Evolutionary conservation across 2,329 filamentous ascomycete species (phyloP), one percentile per base, ranked within the genome.

Genomic region (Nemania sp.): DNA sequence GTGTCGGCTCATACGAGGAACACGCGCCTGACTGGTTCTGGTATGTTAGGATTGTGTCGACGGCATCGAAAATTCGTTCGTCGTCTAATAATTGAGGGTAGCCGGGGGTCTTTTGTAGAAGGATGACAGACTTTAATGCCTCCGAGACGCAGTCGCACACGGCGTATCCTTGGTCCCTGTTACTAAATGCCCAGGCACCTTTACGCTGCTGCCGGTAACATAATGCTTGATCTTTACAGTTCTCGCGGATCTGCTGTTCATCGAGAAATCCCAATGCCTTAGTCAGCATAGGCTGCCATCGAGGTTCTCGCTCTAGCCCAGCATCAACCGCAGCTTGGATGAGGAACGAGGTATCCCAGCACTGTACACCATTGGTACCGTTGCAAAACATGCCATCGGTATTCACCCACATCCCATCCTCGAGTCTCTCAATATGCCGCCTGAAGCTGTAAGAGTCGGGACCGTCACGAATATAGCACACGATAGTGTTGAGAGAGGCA

Each of bases 301-400:
- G 89, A 13, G 89, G 84, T 55, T 97, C 89, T 32, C 90, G 82
- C n/a, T 92, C 90, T 27, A 98, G 86, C 0, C 92, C 93, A 6
- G 93, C 90, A 56, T 93, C 92, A 60, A 93, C 87, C 5, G 93
- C 88, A 0, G 93, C 91, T 79, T 97, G 94, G 38, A 98, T 93
- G 20, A 91, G 83, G 77, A 98, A 98, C 0, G 94, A 88, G 0
- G 96, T 99, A 77, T 99, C 96, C 96, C 96, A 99, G 71, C 90
- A 92, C 80, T 99, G 96, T 1, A 98, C 94, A n/a, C 96, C 96
- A 73, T 99, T 98, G 8, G 96, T 99, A 43, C 96, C 96, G 74
- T 98, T 98, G 80, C 91, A 91, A 55, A 98, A 86, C 93, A 99
- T 93, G 5, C 96, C 96, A 77, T 98, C 94, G 38, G 90, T 80